Percentiles rank a stretch among this genome's conserved stretches.
phyloP scores from a whole-genome alignment of 1,284 basidiomycete species.

The Termitomyces sp. region DNA sequence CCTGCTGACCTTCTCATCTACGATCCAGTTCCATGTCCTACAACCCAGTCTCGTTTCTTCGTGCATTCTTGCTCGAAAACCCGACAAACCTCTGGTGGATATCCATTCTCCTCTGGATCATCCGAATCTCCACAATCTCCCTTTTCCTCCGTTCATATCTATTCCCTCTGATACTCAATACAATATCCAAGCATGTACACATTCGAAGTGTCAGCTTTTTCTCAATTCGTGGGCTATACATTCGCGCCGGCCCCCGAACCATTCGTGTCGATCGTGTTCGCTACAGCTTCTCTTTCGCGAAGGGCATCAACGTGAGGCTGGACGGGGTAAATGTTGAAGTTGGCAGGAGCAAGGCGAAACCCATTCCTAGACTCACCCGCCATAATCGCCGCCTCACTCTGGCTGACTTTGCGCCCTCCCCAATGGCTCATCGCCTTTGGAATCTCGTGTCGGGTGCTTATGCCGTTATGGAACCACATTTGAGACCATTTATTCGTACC shows the following conservation, averaged over 20 bases:
- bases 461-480: conserved; percentile 46
- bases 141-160: conserved; percentile 60
- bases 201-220: conserved; percentile 68
- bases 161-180: conserved; percentile 54
- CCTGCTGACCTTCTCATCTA: not conserved
- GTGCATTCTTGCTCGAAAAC: conserved; percentile 14
- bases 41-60: conserved; percentile 7
- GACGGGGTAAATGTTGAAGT: conserved; percentile 57
- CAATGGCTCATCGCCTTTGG: conserved; percentile 47
- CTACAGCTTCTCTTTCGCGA: conserved; percentile 47
- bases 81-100: conserved; percentile 28
- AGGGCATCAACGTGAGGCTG: conserved; percentile 53
- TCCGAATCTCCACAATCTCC: conserved; percentile 46
- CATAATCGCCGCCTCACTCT: conserved; percentile 44
- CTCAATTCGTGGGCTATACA: conserved; percentile 70
- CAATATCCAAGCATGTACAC: conserved; percentile 55
- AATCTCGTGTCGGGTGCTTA: conserved; percentile 38
- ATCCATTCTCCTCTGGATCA: conserved; percentile 38
- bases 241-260: conserved; percentile 47
- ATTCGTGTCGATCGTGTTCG: conserved; percentile 64
- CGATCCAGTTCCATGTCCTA: conserved; percentile 1
- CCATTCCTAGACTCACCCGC: conserved; percentile 13
- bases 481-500: conserved; percentile 57
- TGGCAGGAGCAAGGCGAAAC: conserved; percentile 24
- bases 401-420: conserved; percentile 50